These are phyloP conservation scores for Termitomyces sp. DNA, from an alignment of 768 basidiomycete genomes.

Conservation along the genomic window DNA sequence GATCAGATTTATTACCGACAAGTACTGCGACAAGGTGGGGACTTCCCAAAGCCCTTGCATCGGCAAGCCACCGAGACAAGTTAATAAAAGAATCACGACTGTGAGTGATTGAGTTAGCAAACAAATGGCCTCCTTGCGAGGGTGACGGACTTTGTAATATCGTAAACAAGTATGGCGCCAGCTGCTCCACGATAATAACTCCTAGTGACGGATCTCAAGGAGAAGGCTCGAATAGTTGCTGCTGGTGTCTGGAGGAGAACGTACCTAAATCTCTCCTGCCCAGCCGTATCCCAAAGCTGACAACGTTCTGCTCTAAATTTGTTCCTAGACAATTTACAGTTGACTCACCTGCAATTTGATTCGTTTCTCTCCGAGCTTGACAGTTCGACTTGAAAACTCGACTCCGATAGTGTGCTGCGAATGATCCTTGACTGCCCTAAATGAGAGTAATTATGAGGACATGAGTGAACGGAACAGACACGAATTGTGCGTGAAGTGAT, in stretches of 20 bases:
- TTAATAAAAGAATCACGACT: constrained; percentile 87
- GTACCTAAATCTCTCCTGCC: constrained; percentile 90
- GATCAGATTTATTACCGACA: constrained; percentile 94
- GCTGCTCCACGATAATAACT: constrained; percentile 96
- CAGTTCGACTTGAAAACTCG: constrained; percentile 92
- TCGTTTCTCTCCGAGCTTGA: constrained; percentile 89
- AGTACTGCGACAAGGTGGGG: constrained; percentile 86
- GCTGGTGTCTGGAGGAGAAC: constrained; percentile 4
- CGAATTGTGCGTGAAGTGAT: constrained; percentile 93
- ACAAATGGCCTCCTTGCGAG: not conserved
- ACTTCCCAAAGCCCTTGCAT: constrained; percentile 89
- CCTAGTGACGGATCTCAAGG: constrained; percentile 75
- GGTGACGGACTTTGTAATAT: constrained; percentile 73
- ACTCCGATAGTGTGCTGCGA: constrained; percentile 99
- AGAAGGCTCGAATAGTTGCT: constrained; percentile 8
- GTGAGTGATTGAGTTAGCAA: constrained; percentile 12
- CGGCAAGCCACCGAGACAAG: constrained; percentile 85
- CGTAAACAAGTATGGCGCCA: constrained; percentile 88
- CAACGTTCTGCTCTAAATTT: not conserved
- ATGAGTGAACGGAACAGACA: constrained; percentile 52
- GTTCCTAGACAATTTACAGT: not conserved
- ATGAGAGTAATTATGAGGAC: not conserved
- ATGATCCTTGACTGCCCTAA: constrained; percentile 80
- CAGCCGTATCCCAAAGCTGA: constrained; percentile 95
- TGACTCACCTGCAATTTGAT: constrained; percentile 86